Percentiles rank a stretch among this genome's conserved stretches.
Evolutionary conservation across 805 yeast genomes (phyloP).

Genomic region (Saccharomycopsis sp.): DNA sequence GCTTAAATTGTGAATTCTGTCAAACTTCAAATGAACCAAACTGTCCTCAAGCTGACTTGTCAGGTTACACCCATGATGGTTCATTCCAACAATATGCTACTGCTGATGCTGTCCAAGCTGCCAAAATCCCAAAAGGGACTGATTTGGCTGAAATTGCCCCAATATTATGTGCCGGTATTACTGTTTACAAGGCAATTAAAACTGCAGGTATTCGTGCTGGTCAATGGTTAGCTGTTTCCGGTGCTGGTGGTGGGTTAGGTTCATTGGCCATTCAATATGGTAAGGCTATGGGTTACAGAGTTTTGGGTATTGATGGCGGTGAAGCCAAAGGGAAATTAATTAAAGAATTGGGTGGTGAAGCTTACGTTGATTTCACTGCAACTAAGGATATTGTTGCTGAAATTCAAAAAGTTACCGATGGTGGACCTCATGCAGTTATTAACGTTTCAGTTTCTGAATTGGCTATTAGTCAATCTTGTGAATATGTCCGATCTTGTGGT

Average conservation of each 20-base stretch:
- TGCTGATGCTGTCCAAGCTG: slow-evolving; percentile 82
- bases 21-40: slow-evolving; percentile 45
- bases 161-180: slow-evolving; percentile 55
- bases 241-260: slow-evolving; percentile 61
- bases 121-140: slow-evolving; percentile 62
- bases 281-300: slow-evolving; percentile 50
- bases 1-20: slow-evolving; percentile 54
- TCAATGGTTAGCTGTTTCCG: slow-evolving; percentile 53
- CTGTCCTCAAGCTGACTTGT: slow-evolving; percentile 46
- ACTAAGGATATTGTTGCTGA: slow-evolving; percentile 45
- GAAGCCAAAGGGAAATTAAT: slow-evolving; percentile 41
- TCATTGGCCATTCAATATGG: slow-evolving; percentile 54
- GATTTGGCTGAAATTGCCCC: slow-evolving; percentile 70
- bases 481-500: slow-evolving; percentile 57
- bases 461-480: slow-evolving; percentile 52
- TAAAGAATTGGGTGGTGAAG: slow-evolving; percentile 46
- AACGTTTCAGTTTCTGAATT: slow-evolving; percentile 65
- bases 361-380: slow-evolving; percentile 46
- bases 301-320: slow-evolving; percentile 52
- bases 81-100: slow-evolving; percentile 86
- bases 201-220: slow-evolving; percentile 44
- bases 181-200: slow-evolving; percentile 55
- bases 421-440: slow-evolving; percentile 71
- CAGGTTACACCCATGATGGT: slow-evolving; percentile 57
- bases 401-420: slow-evolving; percentile 47